Evolutionary conservation across 805 yeast species (phyloP).

Genomic region (Saturnispora halmiae): DNA sequence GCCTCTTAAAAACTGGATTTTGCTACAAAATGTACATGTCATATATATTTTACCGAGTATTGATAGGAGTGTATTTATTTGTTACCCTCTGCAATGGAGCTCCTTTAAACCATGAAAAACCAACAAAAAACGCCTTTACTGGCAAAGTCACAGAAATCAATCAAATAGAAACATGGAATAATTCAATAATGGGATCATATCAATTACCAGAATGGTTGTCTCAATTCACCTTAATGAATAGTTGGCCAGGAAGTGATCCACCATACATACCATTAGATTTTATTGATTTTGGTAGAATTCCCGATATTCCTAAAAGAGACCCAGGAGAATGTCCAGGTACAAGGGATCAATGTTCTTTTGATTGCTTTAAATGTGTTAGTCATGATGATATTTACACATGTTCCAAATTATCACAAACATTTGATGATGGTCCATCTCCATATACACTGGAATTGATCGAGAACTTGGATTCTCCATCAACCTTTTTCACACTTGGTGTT

Average conservation of each 20-base stretch:
- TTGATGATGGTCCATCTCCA: slow-evolving; percentile 91
- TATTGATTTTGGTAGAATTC: slow-evolving; percentile 48
- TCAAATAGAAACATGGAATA: slow-evolving; percentile 14
- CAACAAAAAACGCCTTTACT: neutral
- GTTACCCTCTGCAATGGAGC: neutral
- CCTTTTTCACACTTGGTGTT: slow-evolving; percentile 80
- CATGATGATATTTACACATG: slow-evolving; percentile 74
- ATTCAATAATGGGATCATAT: slow-evolving; percentile 21
- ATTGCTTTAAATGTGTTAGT: slow-evolving; percentile 70
- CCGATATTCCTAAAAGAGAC: slow-evolving; percentile 37
- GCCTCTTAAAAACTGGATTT: neutral
- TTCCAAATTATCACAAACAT: slow-evolving; percentile 68
- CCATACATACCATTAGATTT: slow-evolving; percentile 80
- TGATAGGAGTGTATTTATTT: no score
- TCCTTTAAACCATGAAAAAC: neutral
- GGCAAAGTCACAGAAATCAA: neutral
- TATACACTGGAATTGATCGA: slow-evolving; percentile 54
- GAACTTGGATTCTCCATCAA: slow-evolving; percentile 45
- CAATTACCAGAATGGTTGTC: slow-evolving; percentile 71
- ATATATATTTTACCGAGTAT: no score
- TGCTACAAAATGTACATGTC: neutral
- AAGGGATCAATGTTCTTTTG: slow-evolving; percentile 66
- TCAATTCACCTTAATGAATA: slow-evolving; percentile 58
- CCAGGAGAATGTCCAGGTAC: slow-evolving; percentile 52
- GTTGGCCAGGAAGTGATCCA: slow-evolving; percentile 85